Conservation (phyloP, 768 basidiomycete species). For the Lanmaoa rubissima region DNA sequence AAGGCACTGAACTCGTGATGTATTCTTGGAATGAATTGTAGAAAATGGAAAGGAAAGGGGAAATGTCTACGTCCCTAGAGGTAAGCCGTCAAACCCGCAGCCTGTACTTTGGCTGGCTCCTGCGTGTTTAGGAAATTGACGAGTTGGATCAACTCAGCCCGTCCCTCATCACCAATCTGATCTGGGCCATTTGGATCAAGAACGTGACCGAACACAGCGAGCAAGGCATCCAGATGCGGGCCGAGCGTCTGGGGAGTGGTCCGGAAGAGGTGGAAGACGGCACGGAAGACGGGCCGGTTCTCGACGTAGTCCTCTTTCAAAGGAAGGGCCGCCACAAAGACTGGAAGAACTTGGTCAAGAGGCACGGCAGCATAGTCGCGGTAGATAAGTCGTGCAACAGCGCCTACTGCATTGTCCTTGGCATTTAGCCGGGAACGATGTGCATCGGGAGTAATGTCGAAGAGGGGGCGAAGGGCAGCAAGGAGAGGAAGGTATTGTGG, state of each 20-base stretch:
- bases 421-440: slow-evolving; percentile 74
- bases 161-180: slow-evolving; percentile 78
- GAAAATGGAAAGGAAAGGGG: not conserved
- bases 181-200: slow-evolving; percentile 73
- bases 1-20: not conserved
- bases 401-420: slow-evolving; percentile 95
- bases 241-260: slow-evolving; percentile 67
- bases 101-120: slow-evolving; percentile 76
- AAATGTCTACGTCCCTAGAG: slow-evolving; percentile 42
- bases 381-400: slow-evolving; percentile 83
- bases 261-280: slow-evolving; percentile 85
- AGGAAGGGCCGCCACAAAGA: slow-evolving; percentile 80
- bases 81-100: slow-evolving; percentile 64
- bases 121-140: slow-evolving; percentile 69
- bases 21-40: not conserved
- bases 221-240: slow-evolving; percentile 74
- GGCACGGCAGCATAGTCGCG: slow-evolving; percentile 79
- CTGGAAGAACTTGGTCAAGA: slow-evolving; percentile 86
- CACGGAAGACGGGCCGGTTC: slow-evolving; percentile 85
- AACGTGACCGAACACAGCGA: slow-evolving; percentile 77
- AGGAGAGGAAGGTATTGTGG: slow-evolving; percentile 80
- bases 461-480: slow-evolving; percentile 75
- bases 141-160: slow-evolving; percentile 72
- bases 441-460: slow-evolving; percentile 61
- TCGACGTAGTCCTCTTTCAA: slow-evolving; percentile 87